These are phyloP conservation scores for Pestalotiopsis sp. DNA, from an alignment of 2,329 filamentous ascomycete genomes.

Conservation along the genomic window DNA sequence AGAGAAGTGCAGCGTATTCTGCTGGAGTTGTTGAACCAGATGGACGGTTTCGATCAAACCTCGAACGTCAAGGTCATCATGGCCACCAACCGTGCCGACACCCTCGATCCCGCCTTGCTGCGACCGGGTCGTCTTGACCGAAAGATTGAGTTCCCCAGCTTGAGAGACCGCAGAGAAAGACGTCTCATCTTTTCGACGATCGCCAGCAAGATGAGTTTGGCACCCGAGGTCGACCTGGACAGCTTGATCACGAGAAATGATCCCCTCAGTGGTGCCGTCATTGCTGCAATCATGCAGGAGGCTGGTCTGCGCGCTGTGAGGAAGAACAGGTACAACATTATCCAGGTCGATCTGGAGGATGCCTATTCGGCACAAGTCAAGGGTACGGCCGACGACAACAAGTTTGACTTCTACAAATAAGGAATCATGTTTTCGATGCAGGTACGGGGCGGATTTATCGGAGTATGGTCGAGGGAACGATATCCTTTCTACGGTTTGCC, in stretches of 20 bases:
- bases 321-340: slow-evolving; percentile 99
- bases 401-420: slow-evolving; percentile 93
- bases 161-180: slow-evolving; percentile 91
- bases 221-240: slow-evolving; percentile 94
- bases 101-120: slow-evolving; percentile 90
- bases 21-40: slow-evolving; percentile 96
- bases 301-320: slow-evolving; percentile 90
- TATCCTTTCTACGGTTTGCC: background rate
- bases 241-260: slow-evolving; percentile 96
- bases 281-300: slow-evolving; percentile 99
- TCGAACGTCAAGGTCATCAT: slow-evolving; percentile 99
- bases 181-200: slow-evolving; percentile 98
- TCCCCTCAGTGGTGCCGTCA: slow-evolving; percentile 90
- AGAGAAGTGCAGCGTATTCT: slow-evolving; percentile 98
- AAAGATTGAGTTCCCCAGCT: slow-evolving; percentile 98
- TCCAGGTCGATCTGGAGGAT: slow-evolving; percentile 94
- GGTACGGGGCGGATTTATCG: background rate
- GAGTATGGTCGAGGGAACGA: background rate
- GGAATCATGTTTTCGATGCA: slow-evolving; percentile 6
- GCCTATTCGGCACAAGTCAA: slow-evolving; percentile 98
- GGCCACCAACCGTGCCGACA: slow-evolving; percentile 98
- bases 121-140: slow-evolving; percentile 93
- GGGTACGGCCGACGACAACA: slow-evolving; percentile 66
- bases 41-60: slow-evolving; percentile 99
- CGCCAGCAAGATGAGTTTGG: slow-evolving; percentile 93